These are phyloP conservation scores for Boletus rex-veris DNA, from an alignment of 768 basidiomycete genomes.

Conservation along the genomic window DNA sequence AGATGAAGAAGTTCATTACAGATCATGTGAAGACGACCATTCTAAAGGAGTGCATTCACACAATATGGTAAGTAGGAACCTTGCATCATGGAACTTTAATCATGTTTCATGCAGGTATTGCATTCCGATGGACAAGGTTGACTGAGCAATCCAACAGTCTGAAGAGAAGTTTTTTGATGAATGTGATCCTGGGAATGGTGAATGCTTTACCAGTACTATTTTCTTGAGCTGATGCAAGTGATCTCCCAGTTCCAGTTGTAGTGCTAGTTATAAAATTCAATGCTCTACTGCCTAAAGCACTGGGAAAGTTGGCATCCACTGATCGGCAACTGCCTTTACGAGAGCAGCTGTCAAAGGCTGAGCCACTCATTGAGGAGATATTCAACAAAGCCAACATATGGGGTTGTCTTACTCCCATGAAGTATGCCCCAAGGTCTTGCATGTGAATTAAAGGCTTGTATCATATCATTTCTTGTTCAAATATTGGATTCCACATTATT, in stretches of 20 bases:
- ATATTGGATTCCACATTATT: background rate
- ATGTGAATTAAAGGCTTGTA: background rate
- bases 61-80: background rate
- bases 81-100: background rate
- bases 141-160: background rate
- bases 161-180: conserved; percentile 1
- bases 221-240: background rate
- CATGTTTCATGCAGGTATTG: background rate
- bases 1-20: background rate
- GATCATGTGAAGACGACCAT: background rate
- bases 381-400: background rate
- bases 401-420: background rate
- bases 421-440: background rate
- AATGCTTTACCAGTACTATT: background rate
- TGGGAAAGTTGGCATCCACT: background rate
- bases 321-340: background rate
- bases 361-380: background rate
- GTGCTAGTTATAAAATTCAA: conserved; percentile 7
- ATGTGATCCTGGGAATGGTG: background rate
- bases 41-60: background rate
- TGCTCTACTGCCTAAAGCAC: background rate
- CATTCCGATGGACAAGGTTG: conserved; percentile 4
- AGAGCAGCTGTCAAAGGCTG: background rate
- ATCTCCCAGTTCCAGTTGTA: background rate
- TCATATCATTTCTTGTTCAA: background rate